Base-by-base conservation (phyloP, 225 moss, liverwort and hornwort species). In the Lunularia cruciata region DNA sequence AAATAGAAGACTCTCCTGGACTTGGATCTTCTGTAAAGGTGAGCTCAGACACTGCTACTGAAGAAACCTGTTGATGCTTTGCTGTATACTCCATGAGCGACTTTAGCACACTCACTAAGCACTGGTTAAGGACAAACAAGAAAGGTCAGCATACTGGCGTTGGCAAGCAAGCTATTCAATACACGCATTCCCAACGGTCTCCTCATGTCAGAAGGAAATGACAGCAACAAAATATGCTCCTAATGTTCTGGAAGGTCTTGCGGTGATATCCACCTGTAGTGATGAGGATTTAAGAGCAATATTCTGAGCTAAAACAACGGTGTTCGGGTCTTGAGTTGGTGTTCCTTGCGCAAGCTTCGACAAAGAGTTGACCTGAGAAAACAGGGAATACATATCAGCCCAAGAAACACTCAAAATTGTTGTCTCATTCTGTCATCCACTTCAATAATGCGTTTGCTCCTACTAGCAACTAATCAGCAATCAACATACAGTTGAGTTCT, bases 271-370 rank as follows among this genome's bases (percentile, higher is more conserved):
- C 67, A 95, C 95, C 83, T 90, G 95, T 54, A 93, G 83, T 37
- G 98, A 88, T 71, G 88, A 88, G 57, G 80, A 72, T 67, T 89
- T 93, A n/a, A 99, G 27, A 11, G 84, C 78, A 74, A 73, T 83
- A 71, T 40, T 88, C 75, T 93, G 89, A 48, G 73, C 79, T 19
- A 81, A 55, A 31, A 78, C 79, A 57, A 78, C 81, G 26, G 88
- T 72, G 67, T 84, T 86, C 45, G 85, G 81, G 78, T 99, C 98
- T 51, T 72, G 80, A 45, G 35, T 67, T 34, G 79, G 81, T 33
- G 91, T 81, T 72, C 89, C 87, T 87, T 99, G 98, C n/a, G 98
- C 93, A 73, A 99, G 85, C 75, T 86, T 91, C 39, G 98, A 93
- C 78, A 99, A 77, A 20, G 93, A 85, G 70, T 93, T 99, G 52